These are phyloP conservation scores for Rosa hybrid DNA, from an alignment of 331 rosid genomes.

Conservation along the genomic window DNA sequence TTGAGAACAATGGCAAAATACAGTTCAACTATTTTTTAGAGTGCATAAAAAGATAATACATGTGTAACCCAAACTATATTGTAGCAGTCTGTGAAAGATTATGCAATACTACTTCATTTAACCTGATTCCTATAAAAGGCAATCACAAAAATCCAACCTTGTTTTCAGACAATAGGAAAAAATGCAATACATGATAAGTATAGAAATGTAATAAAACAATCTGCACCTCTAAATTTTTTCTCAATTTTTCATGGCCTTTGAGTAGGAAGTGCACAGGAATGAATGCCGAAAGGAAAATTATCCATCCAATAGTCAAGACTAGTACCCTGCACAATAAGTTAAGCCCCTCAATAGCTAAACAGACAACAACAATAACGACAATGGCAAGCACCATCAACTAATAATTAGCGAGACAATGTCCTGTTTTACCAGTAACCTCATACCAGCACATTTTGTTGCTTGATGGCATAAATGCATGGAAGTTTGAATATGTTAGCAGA, in stretches of 20 bases:
- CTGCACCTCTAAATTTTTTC: conserved; percentile 76
- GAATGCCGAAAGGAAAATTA: conserved; percentile 80
- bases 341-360: conserved; percentile 17
- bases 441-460: not conserved
- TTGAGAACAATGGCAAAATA: not conserved
- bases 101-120: not conserved
- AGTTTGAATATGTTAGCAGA: not conserved
- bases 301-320: conserved; percentile 86
- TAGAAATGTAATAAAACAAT: conserved; percentile 11
- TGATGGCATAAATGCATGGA: conserved; percentile 10
- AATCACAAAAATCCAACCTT: not conserved
- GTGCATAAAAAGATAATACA: not conserved
- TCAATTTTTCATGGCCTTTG: conserved; percentile 70
- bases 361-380: not conserved
- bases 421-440: not conserved
- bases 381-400: not conserved
- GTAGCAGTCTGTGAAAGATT: not conserved
- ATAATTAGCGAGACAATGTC: too few relatives aligned
- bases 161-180: not conserved
- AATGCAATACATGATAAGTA: not conserved
- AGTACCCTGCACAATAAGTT: conserved; percentile 66
- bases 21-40: not conserved
- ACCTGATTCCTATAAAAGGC: not conserved
- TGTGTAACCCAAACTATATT: not conserved
- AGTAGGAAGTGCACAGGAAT: conserved; percentile 74